Evolutionary conservation across 306 rosid genomes (phyloP).

Genomic region (Purshia tridentata): DNA sequence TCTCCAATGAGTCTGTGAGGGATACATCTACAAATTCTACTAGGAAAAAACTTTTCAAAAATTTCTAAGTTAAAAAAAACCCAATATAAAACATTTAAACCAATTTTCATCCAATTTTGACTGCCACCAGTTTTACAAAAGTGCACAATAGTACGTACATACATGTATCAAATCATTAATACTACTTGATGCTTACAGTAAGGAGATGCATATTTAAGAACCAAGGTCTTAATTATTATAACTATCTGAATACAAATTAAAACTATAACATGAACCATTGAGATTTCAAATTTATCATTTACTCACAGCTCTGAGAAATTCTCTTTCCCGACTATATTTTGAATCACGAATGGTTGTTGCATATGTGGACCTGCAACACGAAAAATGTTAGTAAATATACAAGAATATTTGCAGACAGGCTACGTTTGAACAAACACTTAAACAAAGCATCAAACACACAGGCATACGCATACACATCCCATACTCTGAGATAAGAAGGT

Average conservation of each 20-base stretch:
- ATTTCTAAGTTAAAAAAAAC: too few relatives aligned
- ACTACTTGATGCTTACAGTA: background rate
- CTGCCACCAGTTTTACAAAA: background rate
- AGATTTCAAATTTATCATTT: slow-evolving; percentile 13
- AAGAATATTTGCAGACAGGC: background rate
- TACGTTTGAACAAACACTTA: background rate
- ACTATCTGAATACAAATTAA: background rate
- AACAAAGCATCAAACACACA: background rate
- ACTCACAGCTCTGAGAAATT: slow-evolving; percentile 90
- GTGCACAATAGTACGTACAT: background rate
- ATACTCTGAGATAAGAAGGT: slow-evolving; percentile 92
- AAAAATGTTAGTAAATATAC: slow-evolving; percentile 15
- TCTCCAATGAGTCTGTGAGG: too few relatives aligned
- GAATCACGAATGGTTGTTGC: slow-evolving; percentile 92
- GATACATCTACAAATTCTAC: too few relatives aligned
- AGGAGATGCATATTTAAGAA: background rate
- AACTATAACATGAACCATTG: slow-evolving; percentile 2
- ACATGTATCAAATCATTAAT: background rate
- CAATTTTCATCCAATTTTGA: background rate
- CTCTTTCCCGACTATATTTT: slow-evolving; percentile 79
- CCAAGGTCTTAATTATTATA: background rate
- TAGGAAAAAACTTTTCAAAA: too few relatives aligned
- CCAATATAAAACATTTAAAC: too few relatives aligned
- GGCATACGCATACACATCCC: slow-evolving; percentile 16
- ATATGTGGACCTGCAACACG: slow-evolving; percentile 74